These are phyloP conservation scores for Corinectria fuckeliana DNA, from an alignment of 2,329 filamentous ascomycete genomes.

Conservation along the genomic window DNA sequence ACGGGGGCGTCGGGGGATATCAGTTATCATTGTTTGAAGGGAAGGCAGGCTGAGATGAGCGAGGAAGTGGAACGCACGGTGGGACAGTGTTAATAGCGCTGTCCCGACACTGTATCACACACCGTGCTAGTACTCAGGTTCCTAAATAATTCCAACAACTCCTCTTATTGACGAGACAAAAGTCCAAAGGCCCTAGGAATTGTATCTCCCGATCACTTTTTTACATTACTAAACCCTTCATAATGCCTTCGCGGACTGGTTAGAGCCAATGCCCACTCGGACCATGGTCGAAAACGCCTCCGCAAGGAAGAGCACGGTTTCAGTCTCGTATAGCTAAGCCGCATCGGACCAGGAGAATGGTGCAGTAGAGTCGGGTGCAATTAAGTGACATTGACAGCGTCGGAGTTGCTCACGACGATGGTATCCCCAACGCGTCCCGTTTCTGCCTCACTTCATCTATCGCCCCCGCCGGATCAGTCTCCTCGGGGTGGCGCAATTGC, in stretches of 20 bases:
- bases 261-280: not conserved
- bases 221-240: not conserved
- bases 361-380: not conserved
- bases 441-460: slow-evolving; percentile 64
- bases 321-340: not conserved
- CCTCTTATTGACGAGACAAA: too few species aligned
- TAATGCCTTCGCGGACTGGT: not conserved
- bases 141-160: too few species aligned
- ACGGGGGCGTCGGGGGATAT: not conserved
- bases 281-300: not conserved
- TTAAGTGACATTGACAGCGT: not conserved
- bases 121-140: too few species aligned
- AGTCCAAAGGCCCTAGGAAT: too few species aligned
- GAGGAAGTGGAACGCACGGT: not conserved
- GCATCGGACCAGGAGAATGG: not conserved
- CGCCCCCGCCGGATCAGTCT: slow-evolving; percentile 63
- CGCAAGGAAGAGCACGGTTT: not conserved
- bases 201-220: not conserved
- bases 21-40: not conserved
- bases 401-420: slow-evolving; percentile 5
- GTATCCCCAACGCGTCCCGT: slow-evolving; percentile 59
- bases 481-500: slow-evolving; percentile 82
- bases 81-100: not conserved
- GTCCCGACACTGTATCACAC: not conserved
- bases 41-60: not conserved